Percentiles rank a stretch among this genome's conserved stretches.
These are phyloP conservation scores for Termitomyces sp. DNA, from an alignment of 768 basidiomycete genomes.

Conservation along the genomic window DNA sequence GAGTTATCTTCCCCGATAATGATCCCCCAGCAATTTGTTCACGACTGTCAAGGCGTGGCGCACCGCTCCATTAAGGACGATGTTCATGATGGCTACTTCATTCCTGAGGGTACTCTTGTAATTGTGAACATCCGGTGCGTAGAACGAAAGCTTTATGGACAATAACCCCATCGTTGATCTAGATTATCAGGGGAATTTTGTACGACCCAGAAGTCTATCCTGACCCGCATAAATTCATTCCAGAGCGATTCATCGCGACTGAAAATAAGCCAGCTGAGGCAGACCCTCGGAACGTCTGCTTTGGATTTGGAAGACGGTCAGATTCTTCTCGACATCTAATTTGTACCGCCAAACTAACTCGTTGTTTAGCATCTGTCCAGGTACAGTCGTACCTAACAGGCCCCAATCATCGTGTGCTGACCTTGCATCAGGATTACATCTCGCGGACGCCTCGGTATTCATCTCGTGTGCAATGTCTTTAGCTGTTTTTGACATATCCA, in stretches of 20 bases:
- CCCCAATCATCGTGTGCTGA: conserved; percentile 3
- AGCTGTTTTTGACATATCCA: conserved; percentile 46
- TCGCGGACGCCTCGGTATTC: conserved; percentile 50
- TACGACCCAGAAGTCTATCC: conserved; percentile 50
- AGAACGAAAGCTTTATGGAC: background rate
- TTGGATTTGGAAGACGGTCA: conserved; percentile 67
- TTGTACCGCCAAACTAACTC: conserved; percentile 3
- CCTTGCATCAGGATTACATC: conserved; percentile 34
- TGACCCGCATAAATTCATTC: conserved; percentile 50
- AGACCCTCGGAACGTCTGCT: conserved; percentile 57
- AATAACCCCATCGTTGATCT: background rate
- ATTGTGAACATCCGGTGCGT: conserved; percentile 46
- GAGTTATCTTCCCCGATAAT: background rate
- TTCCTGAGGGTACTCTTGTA: conserved; percentile 52
- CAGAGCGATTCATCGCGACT: conserved; percentile 51
- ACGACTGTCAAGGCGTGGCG: conserved; percentile 35
- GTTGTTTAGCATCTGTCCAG: conserved; percentile 39
- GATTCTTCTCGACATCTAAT: conserved; percentile 10
- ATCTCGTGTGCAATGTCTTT: conserved; percentile 47
- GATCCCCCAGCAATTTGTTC: background rate
- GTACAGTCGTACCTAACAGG: conserved; percentile 18
- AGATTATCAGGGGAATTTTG: conserved; percentile 35
- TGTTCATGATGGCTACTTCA: conserved; percentile 53
- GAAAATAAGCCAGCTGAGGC: conserved; percentile 36
- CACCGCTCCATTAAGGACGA: conserved; percentile 58